phyloP scores from a whole-genome alignment of 2,329 filamentous ascomycete species.

The Penicillium sp. region DNA sequence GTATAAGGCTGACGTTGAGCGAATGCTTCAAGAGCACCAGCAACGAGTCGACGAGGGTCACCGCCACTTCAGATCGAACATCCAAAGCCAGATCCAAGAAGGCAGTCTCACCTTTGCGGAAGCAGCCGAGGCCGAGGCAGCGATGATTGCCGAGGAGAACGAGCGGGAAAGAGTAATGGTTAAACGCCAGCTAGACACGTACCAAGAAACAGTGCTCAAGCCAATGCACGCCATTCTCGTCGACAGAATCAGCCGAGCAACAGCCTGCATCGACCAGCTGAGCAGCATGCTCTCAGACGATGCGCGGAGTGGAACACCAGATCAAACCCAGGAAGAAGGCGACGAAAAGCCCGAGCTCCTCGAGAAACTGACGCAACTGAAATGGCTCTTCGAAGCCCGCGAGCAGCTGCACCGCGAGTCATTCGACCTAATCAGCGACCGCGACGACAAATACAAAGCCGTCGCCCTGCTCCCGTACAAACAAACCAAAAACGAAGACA shows the following conservation, averaged over 20 bases:
- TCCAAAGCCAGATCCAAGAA: slow-evolving; percentile 74
- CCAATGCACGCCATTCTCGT: slow-evolving; percentile 79
- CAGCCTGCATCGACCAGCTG: slow-evolving; percentile 72
- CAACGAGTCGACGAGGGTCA: slow-evolving; percentile 58
- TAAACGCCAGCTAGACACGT: slow-evolving; percentile 78
- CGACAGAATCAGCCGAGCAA: slow-evolving; percentile 69
- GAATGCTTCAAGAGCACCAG: slow-evolving; percentile 53
- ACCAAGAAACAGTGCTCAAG: slow-evolving; percentile 78
- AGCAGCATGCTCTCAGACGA: slow-evolving; percentile 70
- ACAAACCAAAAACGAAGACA: slow-evolving; percentile 69
- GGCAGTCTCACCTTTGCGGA: slow-evolving; percentile 80
- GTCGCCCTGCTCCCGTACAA: slow-evolving; percentile 81
- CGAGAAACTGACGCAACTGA: slow-evolving; percentile 89
- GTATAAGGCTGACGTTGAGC: slow-evolving; percentile 51
- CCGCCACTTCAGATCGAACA: slow-evolving; percentile 66
- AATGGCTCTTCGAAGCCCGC: slow-evolving; percentile 96
- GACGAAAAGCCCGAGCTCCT: slow-evolving; percentile 91
- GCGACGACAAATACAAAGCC: slow-evolving; percentile 80
- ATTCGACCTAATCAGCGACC: slow-evolving; percentile 79
- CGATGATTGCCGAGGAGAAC: slow-evolving; percentile 68
- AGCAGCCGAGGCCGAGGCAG: slow-evolving; percentile 75
- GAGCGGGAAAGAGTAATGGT: slow-evolving; percentile 68
- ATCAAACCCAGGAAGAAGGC: slow-evolving; percentile 88
- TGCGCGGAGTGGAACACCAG: slow-evolving; percentile 66
- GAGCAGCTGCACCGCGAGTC: slow-evolving; percentile 81